Conservation (phyloP, 192 early-diverging fungal species). For the Linnemannia elongata region DNA sequence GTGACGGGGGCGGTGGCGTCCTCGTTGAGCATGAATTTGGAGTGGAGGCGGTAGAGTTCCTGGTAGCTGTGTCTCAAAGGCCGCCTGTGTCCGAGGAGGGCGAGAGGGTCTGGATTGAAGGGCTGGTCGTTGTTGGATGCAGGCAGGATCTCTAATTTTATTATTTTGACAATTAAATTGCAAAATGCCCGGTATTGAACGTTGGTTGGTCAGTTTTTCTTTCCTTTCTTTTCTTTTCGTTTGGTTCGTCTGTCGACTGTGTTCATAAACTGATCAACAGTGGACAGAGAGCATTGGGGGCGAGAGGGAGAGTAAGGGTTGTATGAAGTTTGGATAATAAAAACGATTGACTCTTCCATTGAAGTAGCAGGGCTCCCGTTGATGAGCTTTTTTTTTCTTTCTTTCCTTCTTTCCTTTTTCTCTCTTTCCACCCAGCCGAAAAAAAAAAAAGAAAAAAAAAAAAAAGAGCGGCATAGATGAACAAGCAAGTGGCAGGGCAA, state of each 20-base stretch:
- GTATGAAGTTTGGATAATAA: neutral
- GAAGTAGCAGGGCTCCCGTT: neutral
- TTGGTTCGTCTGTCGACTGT: neutral
- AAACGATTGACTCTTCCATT: neutral
- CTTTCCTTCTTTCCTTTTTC: neutral
- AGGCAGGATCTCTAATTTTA: slow-evolving; percentile 17
- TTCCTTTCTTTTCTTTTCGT: neutral
- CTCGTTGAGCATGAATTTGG: slow-evolving; percentile 55
- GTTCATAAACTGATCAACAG: neutral
- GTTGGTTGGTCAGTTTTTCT: neutral
- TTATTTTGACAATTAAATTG: neutral
- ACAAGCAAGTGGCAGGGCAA: neutral
- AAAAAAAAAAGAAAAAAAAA: neutral
- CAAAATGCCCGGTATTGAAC: neutral
- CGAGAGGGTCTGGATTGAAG: slow-evolving; percentile 53
- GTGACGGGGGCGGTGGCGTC: slow-evolving; percentile 51
- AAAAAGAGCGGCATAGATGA: neutral
- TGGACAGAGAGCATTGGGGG: neutral
- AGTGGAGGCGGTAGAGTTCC: slow-evolving; percentile 46
- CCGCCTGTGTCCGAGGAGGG: slow-evolving; percentile 52
- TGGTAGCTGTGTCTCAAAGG: slow-evolving; percentile 53
- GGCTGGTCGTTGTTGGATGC: slow-evolving; percentile 26
- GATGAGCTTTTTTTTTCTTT: neutral
- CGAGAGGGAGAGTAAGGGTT: neutral
- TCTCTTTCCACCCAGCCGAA: too few species aligned